Evolutionary conservation across 345 rosid species (phyloP).

Genomic region (Camelina hispida): DNA sequence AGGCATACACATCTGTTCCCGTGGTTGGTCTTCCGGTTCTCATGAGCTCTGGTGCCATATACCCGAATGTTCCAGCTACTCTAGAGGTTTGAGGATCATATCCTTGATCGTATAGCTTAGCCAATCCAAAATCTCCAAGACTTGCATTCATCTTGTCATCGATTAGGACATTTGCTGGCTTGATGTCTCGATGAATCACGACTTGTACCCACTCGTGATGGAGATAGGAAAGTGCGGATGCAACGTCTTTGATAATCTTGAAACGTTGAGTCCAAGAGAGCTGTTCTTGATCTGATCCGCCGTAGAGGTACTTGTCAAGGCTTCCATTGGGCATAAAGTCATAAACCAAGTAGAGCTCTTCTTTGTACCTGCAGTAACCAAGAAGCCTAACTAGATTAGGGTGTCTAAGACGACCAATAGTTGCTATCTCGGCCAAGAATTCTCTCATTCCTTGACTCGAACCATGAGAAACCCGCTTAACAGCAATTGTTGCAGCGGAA

Average conservation of each 20-base stretch:
- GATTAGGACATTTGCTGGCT: slow-evolving; percentile 46
- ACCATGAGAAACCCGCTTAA: slow-evolving; percentile 26
- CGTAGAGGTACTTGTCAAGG: slow-evolving; percentile 49
- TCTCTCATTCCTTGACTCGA: slow-evolving; percentile 35
- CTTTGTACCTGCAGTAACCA: slow-evolving; percentile 48
- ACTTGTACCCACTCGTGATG: slow-evolving; percentile 57
- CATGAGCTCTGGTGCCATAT: slow-evolving; percentile 50
- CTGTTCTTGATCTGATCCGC: slow-evolving; percentile 1
- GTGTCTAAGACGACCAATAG: slow-evolving; percentile 37
- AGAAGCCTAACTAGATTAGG: slow-evolving; percentile 47
- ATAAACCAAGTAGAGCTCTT: slow-evolving; percentile 51
- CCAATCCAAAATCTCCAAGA: slow-evolving; percentile 53
- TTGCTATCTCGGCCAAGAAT: slow-evolving; percentile 37
- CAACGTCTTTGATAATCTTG: slow-evolving; percentile 47
- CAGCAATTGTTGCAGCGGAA: not conserved
- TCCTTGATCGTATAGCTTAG: slow-evolving; percentile 48
- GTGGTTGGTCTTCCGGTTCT: slow-evolving; percentile 49
- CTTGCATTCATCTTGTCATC: slow-evolving; percentile 49
- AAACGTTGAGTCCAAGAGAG: slow-evolving; percentile 49
- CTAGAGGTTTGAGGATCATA: slow-evolving; percentile 42
- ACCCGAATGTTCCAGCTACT: slow-evolving; percentile 49
- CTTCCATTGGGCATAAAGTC: slow-evolving; percentile 58
- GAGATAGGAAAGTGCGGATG: slow-evolving; percentile 47
- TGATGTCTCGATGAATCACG: slow-evolving; percentile 54
- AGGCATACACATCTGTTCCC: slow-evolving; percentile 45